Evolutionary conservation across 2,329 filamentous ascomycete species (phyloP).

Genomic region (Dactylellina sp.): DNA sequence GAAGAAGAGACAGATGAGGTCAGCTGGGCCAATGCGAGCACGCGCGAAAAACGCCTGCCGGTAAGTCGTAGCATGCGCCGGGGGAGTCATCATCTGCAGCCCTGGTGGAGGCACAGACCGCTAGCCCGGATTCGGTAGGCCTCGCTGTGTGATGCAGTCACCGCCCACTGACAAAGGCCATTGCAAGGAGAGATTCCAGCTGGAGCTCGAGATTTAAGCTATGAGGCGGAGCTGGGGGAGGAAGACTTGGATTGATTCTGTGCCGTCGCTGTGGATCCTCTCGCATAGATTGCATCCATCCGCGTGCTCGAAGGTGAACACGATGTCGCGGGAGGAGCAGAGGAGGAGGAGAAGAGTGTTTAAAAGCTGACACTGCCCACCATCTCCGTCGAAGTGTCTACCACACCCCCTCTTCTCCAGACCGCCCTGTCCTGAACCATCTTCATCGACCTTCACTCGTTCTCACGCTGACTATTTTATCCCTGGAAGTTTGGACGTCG

Average conservation of each 20-base stretch:
- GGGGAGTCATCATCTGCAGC: conserved; percentile 51
- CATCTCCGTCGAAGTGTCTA: conserved; percentile 20
- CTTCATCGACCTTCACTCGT: not conserved
- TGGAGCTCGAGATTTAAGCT: conserved; percentile 9
- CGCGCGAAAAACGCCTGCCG: conserved; percentile 51
- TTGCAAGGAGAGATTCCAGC: not conserved
- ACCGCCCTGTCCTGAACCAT: not conserved
- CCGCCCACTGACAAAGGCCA: conserved; percentile 14
- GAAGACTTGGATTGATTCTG: too few relatives aligned
- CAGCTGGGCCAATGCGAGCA: conserved; percentile 46
- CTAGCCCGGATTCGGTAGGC: conserved; percentile 30
- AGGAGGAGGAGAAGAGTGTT: too few relatives aligned
- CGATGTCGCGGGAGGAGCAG: conserved; percentile 9
- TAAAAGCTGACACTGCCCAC: conserved; percentile 55
- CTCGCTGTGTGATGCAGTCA: conserved; percentile 55
- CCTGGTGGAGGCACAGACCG: conserved; percentile 19
- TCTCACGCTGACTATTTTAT: conserved; percentile 13
- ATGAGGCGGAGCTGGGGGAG: conserved; percentile 19
- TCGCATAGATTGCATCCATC: conserved; percentile 25
- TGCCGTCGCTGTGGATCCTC: conserved; percentile 29
- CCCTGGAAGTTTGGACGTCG: not conserved
- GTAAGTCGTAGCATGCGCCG: conserved; percentile 49
- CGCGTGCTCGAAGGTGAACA: conserved; percentile 18
- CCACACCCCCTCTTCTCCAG: not conserved
- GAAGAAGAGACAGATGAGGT: not conserved